Conservation (phyloP, 495 filamentous ascomycete genomes). For the Trichoderma erinaceum region DNA sequence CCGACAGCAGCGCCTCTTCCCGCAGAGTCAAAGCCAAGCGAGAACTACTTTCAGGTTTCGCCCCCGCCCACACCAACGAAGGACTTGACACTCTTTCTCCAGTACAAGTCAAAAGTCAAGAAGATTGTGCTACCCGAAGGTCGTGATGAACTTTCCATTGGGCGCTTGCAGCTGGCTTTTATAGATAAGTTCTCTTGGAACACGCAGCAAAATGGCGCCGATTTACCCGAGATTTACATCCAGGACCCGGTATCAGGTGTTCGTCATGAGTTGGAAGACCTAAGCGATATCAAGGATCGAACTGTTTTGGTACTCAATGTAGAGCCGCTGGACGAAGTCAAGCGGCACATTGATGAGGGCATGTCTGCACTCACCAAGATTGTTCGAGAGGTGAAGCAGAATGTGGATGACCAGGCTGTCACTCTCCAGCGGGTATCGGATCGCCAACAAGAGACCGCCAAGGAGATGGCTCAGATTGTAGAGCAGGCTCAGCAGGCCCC, state of each 20-base stretch:
- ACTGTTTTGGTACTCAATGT: conserved; percentile 91
- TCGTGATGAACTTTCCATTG: conserved; percentile 73
- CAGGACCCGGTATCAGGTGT: conserved; percentile 93
- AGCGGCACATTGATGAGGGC: conserved; percentile 90
- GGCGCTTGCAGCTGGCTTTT: conserved; percentile 88
- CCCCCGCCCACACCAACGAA: conserved; percentile 68
- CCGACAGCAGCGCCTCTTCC: conserved; percentile 28
- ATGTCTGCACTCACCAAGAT: conserved; percentile 71
- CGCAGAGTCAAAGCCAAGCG: conserved; percentile 33
- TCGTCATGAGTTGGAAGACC: conserved; percentile 89
- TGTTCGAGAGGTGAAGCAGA: conserved; percentile 73
- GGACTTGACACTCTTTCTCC: conserved; percentile 90
- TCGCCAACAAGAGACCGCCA: conserved; percentile 82
- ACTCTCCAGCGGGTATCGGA: conserved; percentile 85
- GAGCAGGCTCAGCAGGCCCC: conserved; percentile 35
- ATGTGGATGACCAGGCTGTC: conserved; percentile 70
- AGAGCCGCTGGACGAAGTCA: conserved; percentile 93
- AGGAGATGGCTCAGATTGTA: conserved; percentile 79
- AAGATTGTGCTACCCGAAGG: conserved; percentile 88
- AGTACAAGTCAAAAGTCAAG: conserved; percentile 95
- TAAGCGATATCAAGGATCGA: conserved; percentile 91
- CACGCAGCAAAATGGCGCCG: conserved; percentile 85
- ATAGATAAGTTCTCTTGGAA: conserved; percentile 99
- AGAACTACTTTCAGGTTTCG: conserved; percentile 48
- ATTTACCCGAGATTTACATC: conserved; percentile 95